These are phyloP conservation scores for Tylopilus sp. DNA, from an alignment of 768 basidiomycete species.

Conservation along the genomic window DNA sequence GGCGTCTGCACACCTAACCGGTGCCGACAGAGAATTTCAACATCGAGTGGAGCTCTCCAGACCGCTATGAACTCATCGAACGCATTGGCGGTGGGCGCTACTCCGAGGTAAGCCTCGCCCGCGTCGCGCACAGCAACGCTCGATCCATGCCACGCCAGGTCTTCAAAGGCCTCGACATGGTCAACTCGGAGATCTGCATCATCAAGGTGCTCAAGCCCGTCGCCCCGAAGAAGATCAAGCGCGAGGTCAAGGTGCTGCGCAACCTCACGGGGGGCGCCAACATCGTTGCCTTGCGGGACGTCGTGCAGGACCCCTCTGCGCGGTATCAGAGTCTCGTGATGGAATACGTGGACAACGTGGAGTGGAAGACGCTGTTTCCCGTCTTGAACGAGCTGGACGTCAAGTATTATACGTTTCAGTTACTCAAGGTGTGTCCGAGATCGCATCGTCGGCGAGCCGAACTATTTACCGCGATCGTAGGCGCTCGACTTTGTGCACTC, in stretches of 20 bases:
- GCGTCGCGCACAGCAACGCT: background rate
- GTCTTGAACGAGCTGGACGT: constrained; percentile 61
- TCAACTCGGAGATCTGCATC: constrained; percentile 51
- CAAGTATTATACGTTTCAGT: constrained; percentile 64
- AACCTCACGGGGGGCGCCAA: constrained; percentile 72
- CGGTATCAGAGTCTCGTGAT: constrained; percentile 65
- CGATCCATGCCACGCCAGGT: constrained; percentile 34
- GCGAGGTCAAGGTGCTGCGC: constrained; percentile 71
- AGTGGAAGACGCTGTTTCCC: constrained; percentile 60
- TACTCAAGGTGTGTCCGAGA: constrained; percentile 44
- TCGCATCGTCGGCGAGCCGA: background rate
- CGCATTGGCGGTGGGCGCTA: constrained; percentile 66
- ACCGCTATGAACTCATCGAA: constrained; percentile 62
- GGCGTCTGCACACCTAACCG: constrained; percentile 1
- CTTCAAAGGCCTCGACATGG: constrained; percentile 58
- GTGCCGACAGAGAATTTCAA: constrained; percentile 47
- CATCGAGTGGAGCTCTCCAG: constrained; percentile 64
- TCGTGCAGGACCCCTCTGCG: constrained; percentile 61
- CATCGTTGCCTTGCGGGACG: constrained; percentile 61
- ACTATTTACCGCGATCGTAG: constrained; percentile 16
- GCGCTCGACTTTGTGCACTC: constrained; percentile 72
- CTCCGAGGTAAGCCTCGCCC: constrained; percentile 53
- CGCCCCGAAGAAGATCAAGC: constrained; percentile 62
- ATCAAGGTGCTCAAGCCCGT: constrained; percentile 77
- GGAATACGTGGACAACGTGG: constrained; percentile 65